Base-by-base conservation (phyloP, 2,329 filamentous ascomycete genomes). In the Sporothrix pallida region DNA sequence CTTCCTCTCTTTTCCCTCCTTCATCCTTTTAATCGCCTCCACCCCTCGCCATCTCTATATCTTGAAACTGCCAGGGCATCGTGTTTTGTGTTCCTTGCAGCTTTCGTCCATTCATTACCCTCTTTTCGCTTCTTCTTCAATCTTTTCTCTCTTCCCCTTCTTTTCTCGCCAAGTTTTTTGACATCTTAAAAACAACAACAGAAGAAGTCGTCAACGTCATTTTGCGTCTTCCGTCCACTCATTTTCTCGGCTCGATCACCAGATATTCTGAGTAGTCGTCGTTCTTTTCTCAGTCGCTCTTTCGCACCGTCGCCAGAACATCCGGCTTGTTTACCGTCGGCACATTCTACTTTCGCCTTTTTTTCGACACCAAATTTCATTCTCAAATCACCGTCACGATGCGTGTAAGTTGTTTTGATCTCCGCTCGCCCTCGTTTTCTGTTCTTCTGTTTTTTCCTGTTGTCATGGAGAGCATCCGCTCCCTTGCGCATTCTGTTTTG, bases 401-500 rank as follows among this genome's bases (percentile, higher is more conserved):
- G 74, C 72, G 71, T 75, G 74, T 75, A 71, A 58, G 71, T 72
- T 67, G n/a, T 17, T 26, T n/a, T 65, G 17, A 31, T 17, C 4
- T 31, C 17, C 23, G 8, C 7, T 42, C 1, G 7, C 23, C 15
- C 23, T 52, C 31, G 31, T 37, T 37, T 37, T 37, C 31, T 37
- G 31, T 37, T 37, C 23, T 26, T 26, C 23, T 26, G 2, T 52
- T 52, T 31, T 37, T 17, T 50, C 31, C 46, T 68, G 6, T 26
- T 7, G 20, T 23, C 42, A 23, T 37, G 31, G 31, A 46, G 42
- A 5, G 20, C 10, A 2, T 26, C 48, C 4, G 15, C 7, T 26
- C 46, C 46, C 46, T 68, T 68, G 44, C 26, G 44, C 23, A 9
- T 23, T 37, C 23, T n/a, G 23, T 52, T 52, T 67, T 67, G 42